These are phyloP conservation scores for Nothopassalora personata DNA, from an alignment of 2,329 filamentous ascomycete genomes.

Conservation along the genomic window DNA sequence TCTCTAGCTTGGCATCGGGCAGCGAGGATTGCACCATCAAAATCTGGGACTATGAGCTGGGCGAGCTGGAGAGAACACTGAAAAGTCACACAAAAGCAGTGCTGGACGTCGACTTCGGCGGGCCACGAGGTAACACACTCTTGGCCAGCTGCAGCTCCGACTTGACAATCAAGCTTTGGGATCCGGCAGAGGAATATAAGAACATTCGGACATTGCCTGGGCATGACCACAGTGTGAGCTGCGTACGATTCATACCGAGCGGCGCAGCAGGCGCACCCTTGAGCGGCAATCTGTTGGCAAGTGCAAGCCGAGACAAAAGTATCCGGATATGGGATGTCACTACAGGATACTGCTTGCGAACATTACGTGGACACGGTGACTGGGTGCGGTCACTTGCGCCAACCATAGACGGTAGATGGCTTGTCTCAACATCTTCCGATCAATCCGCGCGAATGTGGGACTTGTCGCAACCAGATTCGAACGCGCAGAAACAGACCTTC, in stretches of 20 bases:
- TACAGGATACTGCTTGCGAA: constrained; percentile 87
- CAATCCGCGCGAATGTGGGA: constrained; percentile 82
- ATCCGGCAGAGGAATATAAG: constrained; percentile 87
- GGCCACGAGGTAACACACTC: constrained; percentile 71
- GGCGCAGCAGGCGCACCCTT: constrained; percentile 70
- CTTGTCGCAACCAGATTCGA: constrained; percentile 63
- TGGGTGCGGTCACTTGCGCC: constrained; percentile 90
- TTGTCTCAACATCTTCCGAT: constrained; percentile 79
- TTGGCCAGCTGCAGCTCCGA: constrained; percentile 82
- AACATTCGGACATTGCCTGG: constrained; percentile 87
- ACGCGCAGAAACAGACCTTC: constrained; percentile 61
- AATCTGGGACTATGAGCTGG: constrained; percentile 95
- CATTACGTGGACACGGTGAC: constrained; percentile 75
- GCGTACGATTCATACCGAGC: constrained; percentile 80
- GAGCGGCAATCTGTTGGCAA: constrained; percentile 81
- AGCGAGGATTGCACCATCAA: constrained; percentile 93
- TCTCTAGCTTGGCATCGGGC: constrained; percentile 82
- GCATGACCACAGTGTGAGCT: constrained; percentile 87
- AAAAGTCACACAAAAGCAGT: constrained; percentile 90
- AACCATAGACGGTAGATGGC: constrained; percentile 74
- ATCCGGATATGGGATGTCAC: constrained; percentile 88
- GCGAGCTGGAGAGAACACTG: constrained; percentile 81
- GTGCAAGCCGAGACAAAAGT: constrained; percentile 77
- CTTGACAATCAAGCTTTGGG: constrained; percentile 91
- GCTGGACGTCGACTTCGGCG: constrained; percentile 83